Evolutionary conservation across 2,329 filamentous ascomycete species (phyloP).

Genomic region (Colletotrichum scovillei): DNA sequence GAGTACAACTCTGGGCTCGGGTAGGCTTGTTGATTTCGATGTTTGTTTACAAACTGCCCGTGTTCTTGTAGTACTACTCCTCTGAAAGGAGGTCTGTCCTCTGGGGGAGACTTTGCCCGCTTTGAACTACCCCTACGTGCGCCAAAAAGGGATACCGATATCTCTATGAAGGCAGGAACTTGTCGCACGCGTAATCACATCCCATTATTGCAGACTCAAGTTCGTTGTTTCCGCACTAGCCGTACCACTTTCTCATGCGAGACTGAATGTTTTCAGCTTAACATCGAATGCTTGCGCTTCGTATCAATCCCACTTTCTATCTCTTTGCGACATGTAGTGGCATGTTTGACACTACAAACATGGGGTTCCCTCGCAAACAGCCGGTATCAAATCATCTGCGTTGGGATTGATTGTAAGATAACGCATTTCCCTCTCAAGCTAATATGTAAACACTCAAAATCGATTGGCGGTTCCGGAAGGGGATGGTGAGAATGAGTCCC

Average conservation of each 20-base stretch:
- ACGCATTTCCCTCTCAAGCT: too few relatives aligned
- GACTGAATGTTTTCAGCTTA: background rate
- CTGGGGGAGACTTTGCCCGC: background rate
- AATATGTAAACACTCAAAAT: too few relatives aligned
- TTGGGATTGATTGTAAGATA: too few relatives aligned
- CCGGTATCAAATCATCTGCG: too few relatives aligned
- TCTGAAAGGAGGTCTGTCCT: background rate
- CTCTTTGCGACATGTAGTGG: background rate
- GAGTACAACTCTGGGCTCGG: background rate
- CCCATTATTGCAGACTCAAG: too few relatives aligned
- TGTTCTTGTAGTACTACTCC: background rate
- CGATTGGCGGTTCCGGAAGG: too few relatives aligned
- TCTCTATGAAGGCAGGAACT: background rate
- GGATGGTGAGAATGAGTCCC: too few relatives aligned
- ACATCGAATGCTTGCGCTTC: background rate
- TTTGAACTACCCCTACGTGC: background rate
- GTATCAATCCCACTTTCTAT: background rate
- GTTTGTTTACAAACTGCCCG: background rate
- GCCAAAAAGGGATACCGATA: background rate
- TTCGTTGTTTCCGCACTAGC: background rate
- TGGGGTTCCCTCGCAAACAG: too few relatives aligned
- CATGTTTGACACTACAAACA: background rate
- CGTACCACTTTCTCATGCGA: background rate
- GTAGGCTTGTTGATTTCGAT: background rate
- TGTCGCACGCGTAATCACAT: background rate